These are phyloP conservation scores for Coffea canephora DNA, from an alignment of 257 asterid genomes.

Conservation along the genomic window DNA sequence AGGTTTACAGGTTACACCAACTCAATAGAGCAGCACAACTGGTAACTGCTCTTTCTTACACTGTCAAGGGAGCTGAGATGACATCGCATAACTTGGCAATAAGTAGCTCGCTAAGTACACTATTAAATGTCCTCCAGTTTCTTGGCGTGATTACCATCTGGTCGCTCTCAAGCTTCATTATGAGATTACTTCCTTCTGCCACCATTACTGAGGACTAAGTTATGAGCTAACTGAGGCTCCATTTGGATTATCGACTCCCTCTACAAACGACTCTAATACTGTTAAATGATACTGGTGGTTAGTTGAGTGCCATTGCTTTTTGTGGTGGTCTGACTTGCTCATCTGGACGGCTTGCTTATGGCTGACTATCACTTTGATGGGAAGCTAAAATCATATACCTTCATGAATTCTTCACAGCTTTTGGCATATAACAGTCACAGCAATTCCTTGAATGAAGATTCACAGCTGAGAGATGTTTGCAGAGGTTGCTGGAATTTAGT, in stretches of 20 bases:
- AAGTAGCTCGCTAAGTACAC: slow-evolving; percentile 68
- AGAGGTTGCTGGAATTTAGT: background rate
- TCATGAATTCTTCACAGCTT: too few relatives aligned
- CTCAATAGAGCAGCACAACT: slow-evolving; percentile 92
- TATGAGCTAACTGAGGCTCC: background rate
- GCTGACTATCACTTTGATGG: background rate
- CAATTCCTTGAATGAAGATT: background rate
- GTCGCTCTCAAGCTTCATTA: slow-evolving; percentile 93
- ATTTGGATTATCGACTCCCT: background rate
- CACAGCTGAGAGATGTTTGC: background rate
- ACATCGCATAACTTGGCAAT: slow-evolving; percentile 88
- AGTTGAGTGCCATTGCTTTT: background rate
- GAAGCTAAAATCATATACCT: background rate
- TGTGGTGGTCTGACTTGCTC: background rate
- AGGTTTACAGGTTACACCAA: slow-evolving; percentile 95
- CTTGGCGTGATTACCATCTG: slow-evolving; percentile 88
- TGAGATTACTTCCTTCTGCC: slow-evolving; percentile 57
- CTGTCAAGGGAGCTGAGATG: slow-evolving; percentile 92
- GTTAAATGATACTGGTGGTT: background rate
- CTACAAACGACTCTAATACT: background rate
- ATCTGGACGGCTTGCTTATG: background rate
- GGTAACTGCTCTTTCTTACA: slow-evolving; percentile 89
- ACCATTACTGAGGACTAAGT: slow-evolving; percentile 29
- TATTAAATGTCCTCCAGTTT: slow-evolving; percentile 76
- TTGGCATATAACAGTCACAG: background rate